These are phyloP conservation scores for Paraphoma sp. DNA, from an alignment of 2,329 filamentous ascomycete genomes.

Conservation along the genomic window DNA sequence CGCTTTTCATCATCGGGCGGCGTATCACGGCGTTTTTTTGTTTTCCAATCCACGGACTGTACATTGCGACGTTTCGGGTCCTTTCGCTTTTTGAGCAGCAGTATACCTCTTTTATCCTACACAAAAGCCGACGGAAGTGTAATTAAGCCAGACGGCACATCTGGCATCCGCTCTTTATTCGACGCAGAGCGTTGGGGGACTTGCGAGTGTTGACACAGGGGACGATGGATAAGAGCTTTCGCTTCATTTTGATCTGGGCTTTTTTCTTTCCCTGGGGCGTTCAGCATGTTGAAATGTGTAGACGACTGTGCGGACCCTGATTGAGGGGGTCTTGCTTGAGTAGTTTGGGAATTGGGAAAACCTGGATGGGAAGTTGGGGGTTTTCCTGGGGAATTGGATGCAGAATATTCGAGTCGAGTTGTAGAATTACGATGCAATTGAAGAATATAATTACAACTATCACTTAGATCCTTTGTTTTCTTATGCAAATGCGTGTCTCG, in stretches of 20 bases:
- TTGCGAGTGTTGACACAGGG: not conserved
- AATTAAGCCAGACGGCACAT: constrained; percentile 27
- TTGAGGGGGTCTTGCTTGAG: not conserved
- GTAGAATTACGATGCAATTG: not conserved
- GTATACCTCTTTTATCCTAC: constrained; percentile 26
- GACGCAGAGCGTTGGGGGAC: constrained; percentile 11
- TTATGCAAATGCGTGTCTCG: not conserved
- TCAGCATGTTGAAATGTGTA: constrained; percentile 27
- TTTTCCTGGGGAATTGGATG: too few relatives aligned
- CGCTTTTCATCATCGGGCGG: constrained; percentile 39
- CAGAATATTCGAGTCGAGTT: not conserved
- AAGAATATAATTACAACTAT: not conserved
- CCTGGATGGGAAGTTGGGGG: too few relatives aligned
- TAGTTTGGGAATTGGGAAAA: not conserved
- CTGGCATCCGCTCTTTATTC: constrained; percentile 20
- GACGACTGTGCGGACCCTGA: constrained; percentile 4
- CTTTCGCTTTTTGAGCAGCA: constrained; percentile 7
- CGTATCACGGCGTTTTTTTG: constrained; percentile 33
- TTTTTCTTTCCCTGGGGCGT: not conserved
- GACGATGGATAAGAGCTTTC: not conserved
- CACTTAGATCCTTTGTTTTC: not conserved
- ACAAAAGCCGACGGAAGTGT: constrained; percentile 34
- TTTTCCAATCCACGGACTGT: constrained; percentile 12
- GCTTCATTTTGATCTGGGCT: not conserved
- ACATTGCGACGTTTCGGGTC: constrained; percentile 4